Base-by-base conservation (phyloP, 805 yeast genomes). In the Candida berthetii region DNA sequence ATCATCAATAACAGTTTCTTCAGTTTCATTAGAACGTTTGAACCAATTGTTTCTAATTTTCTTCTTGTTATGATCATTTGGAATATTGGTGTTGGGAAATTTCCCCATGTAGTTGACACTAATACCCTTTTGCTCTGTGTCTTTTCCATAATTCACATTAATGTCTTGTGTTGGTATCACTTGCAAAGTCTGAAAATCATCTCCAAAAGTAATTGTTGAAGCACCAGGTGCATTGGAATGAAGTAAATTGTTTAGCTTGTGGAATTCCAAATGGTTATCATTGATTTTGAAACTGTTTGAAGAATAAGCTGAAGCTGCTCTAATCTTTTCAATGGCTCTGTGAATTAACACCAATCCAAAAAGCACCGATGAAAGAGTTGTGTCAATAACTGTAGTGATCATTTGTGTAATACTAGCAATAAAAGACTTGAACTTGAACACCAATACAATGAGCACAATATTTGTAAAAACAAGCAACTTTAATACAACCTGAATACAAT, bases 391-490 rank as follows among this genome's bases (percentile, higher is more conserved):
- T 13, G 29, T 10, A 27, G 4, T 27, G 13, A 27, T 27, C 4
- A 27, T 13, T 13, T 27, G 11, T 4, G n/a, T 11, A 13, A 13
- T 27, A 27, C 29, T 10, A 11, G 8, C 39, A 20, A 35, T 15
- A n/a, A 34, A 10, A 3, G 11, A 22, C 31, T 43, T 43, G 5
- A 31, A 13, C 32, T 37, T 38, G 32, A 43, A 43, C 14, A 43
- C 17, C 2, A 13, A 4, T 7, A 43, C 31, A 13, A 43, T 38
- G 17, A 37, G 19, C 3, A 40, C 10, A 7, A 40, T 31, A 15
- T 40, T 37, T n/a, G 19, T 7, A n/a, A 16, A 19, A 9, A n/a
- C 4, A 16, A 6, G 29, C 17, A 22, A 16, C 6, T 35, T 15
- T 13, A 27, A 27, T 13, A 27, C 29, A 27, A 27, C n/a, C 24